phyloP scores from a whole-genome alignment of 1,284 basidiomycete genomes.

The Cutaneotrichosporon arboriforme region DNA sequence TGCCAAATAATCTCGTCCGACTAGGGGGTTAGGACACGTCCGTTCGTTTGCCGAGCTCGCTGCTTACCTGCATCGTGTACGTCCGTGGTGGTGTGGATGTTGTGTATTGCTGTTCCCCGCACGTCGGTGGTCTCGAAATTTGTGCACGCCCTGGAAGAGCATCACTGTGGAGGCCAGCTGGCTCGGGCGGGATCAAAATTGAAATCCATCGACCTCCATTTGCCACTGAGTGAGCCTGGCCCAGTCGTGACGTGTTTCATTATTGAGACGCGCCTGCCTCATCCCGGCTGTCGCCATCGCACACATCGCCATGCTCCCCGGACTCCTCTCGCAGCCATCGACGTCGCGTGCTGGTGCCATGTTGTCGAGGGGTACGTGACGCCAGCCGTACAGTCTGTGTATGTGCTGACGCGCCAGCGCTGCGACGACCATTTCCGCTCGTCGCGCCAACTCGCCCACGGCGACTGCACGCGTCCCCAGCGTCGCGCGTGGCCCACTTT shows the following conservation, averaged over 20 bases:
- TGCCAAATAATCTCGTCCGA: slow-evolving; percentile 96
- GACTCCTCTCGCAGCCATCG: slow-evolving; percentile 31
- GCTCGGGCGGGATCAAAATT: neutral
- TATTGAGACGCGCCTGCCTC: neutral
- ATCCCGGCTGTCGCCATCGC: neutral
- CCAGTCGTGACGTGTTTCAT: slow-evolving; percentile 1
- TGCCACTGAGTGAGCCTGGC: neutral
- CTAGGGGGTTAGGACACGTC: slow-evolving; percentile 56
- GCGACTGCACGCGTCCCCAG: slow-evolving; percentile 15
- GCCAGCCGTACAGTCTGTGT: too few species aligned
- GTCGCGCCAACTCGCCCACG: neutral
- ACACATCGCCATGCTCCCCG: slow-evolving; percentile 10
- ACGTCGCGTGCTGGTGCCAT: slow-evolving; percentile 32
- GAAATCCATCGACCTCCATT: neutral
- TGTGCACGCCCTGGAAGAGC: neutral
- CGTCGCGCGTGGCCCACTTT: slow-evolving; percentile 57
- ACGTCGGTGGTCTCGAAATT: neutral
- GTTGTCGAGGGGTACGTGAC: slow-evolving; percentile 27
- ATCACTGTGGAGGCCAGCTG: neutral
- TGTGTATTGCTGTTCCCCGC: neutral
- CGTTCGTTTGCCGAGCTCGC: neutral
- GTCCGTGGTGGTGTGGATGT: slow-evolving; percentile 1
- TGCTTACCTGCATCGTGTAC: slow-evolving; percentile 41
- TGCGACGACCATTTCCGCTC: neutral
- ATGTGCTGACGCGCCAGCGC: neutral